phyloP scores from a whole-genome alignment of 805 yeast species.

The Metschnikowia borealis region DNA sequence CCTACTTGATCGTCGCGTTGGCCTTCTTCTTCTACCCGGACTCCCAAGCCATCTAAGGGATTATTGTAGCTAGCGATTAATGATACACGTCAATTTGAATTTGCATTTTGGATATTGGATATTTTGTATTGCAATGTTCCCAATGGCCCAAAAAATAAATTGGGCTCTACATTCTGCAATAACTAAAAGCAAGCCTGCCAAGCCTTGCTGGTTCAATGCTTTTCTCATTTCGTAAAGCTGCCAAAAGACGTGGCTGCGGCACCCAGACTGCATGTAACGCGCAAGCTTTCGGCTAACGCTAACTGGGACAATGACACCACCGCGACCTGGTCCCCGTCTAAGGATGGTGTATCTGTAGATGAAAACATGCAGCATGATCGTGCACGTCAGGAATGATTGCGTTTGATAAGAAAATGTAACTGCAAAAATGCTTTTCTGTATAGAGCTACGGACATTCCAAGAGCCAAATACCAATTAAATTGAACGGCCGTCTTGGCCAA shows the following conservation, averaged over 20 bases:
- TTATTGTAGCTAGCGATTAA: background rate
- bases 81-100: background rate
- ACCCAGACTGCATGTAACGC: background rate
- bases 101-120: too few relatives aligned
- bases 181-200: background rate
- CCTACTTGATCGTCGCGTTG: conserved; percentile 81
- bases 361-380: background rate
- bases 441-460: too few relatives aligned
- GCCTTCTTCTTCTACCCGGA: conserved; percentile 91
- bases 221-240: background rate
- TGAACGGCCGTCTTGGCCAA: background rate
- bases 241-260: background rate
- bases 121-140: background rate
- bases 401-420: background rate
- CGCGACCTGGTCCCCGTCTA: background rate
- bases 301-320: background rate
- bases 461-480: too few relatives aligned
- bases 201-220: background rate
- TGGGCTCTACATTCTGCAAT: too few relatives aligned
- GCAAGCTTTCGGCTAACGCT: background rate
- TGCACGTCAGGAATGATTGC: background rate
- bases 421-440: background rate
- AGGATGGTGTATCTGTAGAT: background rate
- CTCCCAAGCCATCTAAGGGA: conserved; percentile 13
- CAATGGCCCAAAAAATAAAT: background rate